These are phyloP conservation scores for Beauveria caledonica DNA, from an alignment of 2,329 filamentous ascomycete species.

Conservation along the genomic window DNA sequence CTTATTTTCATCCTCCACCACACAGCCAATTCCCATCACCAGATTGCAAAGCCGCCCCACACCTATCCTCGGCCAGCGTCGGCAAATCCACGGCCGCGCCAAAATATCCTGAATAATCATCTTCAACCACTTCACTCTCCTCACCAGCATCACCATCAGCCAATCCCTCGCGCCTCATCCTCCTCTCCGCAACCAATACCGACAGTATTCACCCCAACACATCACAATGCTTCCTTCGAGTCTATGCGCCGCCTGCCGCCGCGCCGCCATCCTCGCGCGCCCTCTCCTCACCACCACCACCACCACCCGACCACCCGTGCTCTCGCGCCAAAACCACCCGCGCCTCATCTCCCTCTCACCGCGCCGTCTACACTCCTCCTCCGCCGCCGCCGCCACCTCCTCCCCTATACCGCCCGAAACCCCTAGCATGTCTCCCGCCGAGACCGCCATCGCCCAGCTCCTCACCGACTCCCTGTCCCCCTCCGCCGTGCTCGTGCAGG, in stretches of 20 bases:
- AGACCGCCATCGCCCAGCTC: slow-evolving; percentile 50
- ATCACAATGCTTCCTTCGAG: background rate
- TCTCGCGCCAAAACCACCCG: background rate
- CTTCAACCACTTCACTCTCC: background rate
- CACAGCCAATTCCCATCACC: background rate
- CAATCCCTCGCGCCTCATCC: too few species aligned
- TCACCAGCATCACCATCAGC: background rate
- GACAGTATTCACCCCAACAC: background rate
- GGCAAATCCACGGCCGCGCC: slow-evolving; percentile 3
- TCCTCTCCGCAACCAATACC: background rate
- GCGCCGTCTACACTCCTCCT: background rate
- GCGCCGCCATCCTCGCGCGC: background rate
- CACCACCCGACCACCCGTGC: background rate
- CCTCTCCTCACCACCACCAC: background rate
- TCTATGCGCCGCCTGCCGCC: background rate
- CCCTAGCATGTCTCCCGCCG: slow-evolving; percentile 37
- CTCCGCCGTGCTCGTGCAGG: slow-evolving; percentile 55
- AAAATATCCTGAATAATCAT: background rate
- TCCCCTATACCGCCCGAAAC: background rate
- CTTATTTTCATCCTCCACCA: too few species aligned
- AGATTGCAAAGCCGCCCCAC: background rate
- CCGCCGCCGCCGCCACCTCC: background rate
- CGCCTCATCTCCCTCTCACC: background rate
- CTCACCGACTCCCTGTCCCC: slow-evolving; percentile 40
- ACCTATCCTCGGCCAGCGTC: background rate